Evolutionary conservation across 768 basidiomycete species (phyloP).

Genomic region (Pleurotus cornucopiae): DNA sequence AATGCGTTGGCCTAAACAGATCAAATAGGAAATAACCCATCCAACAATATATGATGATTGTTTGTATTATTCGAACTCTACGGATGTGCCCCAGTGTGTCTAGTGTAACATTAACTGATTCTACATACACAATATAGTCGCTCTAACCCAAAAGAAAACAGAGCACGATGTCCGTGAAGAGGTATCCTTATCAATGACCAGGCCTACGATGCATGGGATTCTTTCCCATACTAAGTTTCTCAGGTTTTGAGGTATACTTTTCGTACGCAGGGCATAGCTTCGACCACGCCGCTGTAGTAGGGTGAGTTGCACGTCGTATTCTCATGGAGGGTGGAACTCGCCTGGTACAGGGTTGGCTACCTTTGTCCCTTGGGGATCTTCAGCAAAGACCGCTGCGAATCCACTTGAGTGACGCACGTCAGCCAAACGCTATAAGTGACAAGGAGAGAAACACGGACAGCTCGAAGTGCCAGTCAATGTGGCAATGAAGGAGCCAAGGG

Average conservation of each 20-base stretch:
- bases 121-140: not conserved
- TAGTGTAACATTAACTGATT: not conserved
- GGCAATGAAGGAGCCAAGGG: constrained; percentile 29
- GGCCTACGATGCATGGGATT: constrained; percentile 3
- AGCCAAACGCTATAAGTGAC: not conserved
- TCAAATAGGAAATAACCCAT: too few relatives aligned
- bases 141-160: not conserved
- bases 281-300: not conserved
- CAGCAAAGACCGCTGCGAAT: constrained; percentile 6
- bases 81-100: too few relatives aligned
- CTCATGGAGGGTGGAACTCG: not conserved
- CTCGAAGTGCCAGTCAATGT: constrained; percentile 8
- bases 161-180: not conserved
- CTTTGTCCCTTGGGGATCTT: constrained; percentile 2
- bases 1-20: too few relatives aligned
- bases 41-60: too few relatives aligned
- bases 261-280: constrained; percentile 5
- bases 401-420: not conserved
- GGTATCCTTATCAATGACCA: not conserved
- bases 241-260: not conserved
- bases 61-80: too few relatives aligned
- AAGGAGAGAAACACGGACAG: not conserved
- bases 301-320: not conserved
- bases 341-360: constrained; percentile 1
- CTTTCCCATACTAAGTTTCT: constrained; percentile 6